Evolutionary conservation across 139 green algal species (phyloP), one percentile per base, ranked within the genome.

Genomic region (Spirogloea muscicola): DNA sequence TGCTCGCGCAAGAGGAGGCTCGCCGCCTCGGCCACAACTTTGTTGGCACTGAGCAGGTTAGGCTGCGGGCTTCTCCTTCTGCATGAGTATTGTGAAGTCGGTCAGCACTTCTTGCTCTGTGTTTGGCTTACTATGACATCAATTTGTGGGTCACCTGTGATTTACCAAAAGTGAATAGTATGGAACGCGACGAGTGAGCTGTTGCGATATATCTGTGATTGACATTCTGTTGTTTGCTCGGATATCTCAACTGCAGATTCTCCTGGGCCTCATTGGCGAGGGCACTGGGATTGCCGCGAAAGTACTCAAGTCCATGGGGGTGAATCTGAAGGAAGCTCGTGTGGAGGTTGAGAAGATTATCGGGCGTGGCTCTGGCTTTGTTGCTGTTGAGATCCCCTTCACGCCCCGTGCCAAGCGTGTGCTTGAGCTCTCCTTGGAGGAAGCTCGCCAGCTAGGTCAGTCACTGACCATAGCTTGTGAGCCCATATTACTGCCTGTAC

Each of bases 261-360:
- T 99, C 69, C 88, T 99, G 49, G 95, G 95, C 31, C 87, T 99
- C 33, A 97, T 99, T 49, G 95, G 95, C 46, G 95, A 99, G 86
- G 92, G 88, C 57, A 98, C 94, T 1, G 95, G 95, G 58, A 99
- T 99, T 79, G 94, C 95, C 3, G 94, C 95, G 64, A 99, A 99
- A 91, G 93, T 98, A 46, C 87, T 99, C 41, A 99, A 99, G 88
- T 91, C 85, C 46, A 94, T 97, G 94, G 93, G 94, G 25, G 91
- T 98, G 33, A 98, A 95, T 77, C 87, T 99, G 1, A 98, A 99
- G 87, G 93, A 97, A 37, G 93, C 95, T 5, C 91, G 93, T 37
- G 86, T 95, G 7, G 93, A 98, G 87, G 92, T 97, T 0, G 94
- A 99, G 87, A 98, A 98, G 85, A 95, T 98, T 77, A 99, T 99